These are phyloP conservation scores for Suhomyces tanzawaensis DNA, from an alignment of 805 yeast species.

Conservation along the genomic window DNA sequence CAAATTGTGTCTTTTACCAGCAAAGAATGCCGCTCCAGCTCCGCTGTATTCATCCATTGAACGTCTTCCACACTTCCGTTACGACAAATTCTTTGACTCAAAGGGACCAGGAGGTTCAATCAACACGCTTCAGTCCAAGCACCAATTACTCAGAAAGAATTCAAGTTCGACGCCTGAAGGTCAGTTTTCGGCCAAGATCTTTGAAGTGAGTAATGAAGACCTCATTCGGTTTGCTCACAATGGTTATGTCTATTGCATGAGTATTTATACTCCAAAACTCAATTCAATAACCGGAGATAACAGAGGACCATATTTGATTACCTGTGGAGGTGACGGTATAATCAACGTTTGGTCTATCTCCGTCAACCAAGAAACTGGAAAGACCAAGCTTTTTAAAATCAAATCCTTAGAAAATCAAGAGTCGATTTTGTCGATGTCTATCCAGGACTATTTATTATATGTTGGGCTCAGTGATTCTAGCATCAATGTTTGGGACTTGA, in stretches of 20 bases:
- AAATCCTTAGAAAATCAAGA: slow-evolving; percentile 59
- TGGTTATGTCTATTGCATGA: slow-evolving; percentile 81
- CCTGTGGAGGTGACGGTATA: slow-evolving; percentile 89
- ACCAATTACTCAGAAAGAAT: slow-evolving; percentile 17
- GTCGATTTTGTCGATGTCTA: slow-evolving; percentile 67
- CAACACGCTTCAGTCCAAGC: slow-evolving; percentile 28
- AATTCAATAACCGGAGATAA: slow-evolving; percentile 8
- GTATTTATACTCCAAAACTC: slow-evolving; percentile 24
- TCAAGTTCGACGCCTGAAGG: slow-evolving; percentile 9
- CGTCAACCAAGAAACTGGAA: not conserved
- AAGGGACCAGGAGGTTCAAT: slow-evolving; percentile 72
- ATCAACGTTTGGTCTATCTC: slow-evolving; percentile 74
- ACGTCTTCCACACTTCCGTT: slow-evolving; percentile 57
- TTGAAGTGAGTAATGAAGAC: slow-evolving; percentile 68
- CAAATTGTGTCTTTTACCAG: slow-evolving; percentile 20
- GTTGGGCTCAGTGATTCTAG: slow-evolving; percentile 77
- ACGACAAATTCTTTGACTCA: slow-evolving; percentile 86
- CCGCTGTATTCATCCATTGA: slow-evolving; percentile 12
- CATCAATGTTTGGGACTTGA: slow-evolving; percentile 83
- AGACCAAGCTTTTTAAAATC: slow-evolving; percentile 13
- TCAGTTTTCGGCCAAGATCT: slow-evolving; percentile 29
- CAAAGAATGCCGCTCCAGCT: not conserved
- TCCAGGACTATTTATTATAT: slow-evolving; percentile 65
- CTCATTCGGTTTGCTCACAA: slow-evolving; percentile 82
- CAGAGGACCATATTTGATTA: slow-evolving; percentile 16